Conservation (phyloP, 257 asterid species). For the Anisodus acutangulus region DNA sequence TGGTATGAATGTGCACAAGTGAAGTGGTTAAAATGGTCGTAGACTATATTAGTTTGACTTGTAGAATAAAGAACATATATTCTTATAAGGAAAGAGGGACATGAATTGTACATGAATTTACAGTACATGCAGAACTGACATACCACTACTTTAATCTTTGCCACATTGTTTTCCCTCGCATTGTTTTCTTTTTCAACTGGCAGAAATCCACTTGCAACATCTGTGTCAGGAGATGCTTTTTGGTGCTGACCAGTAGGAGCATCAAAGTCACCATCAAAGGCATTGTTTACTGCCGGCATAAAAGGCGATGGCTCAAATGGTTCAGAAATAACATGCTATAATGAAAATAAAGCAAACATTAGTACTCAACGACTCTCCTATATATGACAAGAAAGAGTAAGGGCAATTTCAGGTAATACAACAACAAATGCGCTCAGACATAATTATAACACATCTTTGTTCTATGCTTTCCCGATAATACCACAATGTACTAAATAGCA, state of each 20-base stretch:
- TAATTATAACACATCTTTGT: neutral
- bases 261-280: slow-evolving; percentile 71
- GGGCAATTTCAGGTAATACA: neutral
- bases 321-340: slow-evolving; percentile 92
- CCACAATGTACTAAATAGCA: neutral
- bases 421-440: neutral
- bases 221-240: slow-evolving; percentile 61
- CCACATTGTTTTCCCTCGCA: slow-evolving; percentile 87
- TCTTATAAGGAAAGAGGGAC: neutral
- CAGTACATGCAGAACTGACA: slow-evolving; percentile 31
- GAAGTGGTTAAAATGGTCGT: neutral
- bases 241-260: slow-evolving; percentile 56
- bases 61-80: neutral
- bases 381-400: neutral
- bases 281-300: slow-evolving; percentile 83
- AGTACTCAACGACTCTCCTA: slow-evolving; percentile 25
- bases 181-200: slow-evolving; percentile 61
- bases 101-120: neutral
- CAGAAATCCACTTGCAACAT: slow-evolving; percentile 53
- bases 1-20: neutral
- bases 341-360: slow-evolving; percentile 37
- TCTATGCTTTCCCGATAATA: neutral
- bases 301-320: slow-evolving; percentile 96
- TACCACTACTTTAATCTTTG: slow-evolving; percentile 98
- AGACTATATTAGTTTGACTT: neutral